Evolutionary conservation across 2,329 filamentous ascomycete genomes (phyloP).

Genomic region (Sarocladium strictum): DNA sequence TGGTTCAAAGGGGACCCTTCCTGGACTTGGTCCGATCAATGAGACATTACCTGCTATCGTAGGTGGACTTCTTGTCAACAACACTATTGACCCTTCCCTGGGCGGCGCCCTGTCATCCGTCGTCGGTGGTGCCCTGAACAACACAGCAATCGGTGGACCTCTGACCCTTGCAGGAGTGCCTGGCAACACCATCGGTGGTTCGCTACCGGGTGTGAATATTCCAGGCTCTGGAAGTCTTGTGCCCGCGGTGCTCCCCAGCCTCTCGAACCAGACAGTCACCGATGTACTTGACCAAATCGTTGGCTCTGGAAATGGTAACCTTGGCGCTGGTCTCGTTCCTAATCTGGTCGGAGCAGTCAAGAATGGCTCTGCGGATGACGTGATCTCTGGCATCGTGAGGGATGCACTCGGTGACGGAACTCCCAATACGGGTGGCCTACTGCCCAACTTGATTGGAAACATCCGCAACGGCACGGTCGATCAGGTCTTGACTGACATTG

Average conservation of each 20-base stretch:
- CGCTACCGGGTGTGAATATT: conserved; percentile 1
- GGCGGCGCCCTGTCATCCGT: not conserved
- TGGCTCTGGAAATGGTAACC: not conserved
- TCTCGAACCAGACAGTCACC: not conserved
- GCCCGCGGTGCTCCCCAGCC: not conserved
- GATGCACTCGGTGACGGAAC: conserved; percentile 7
- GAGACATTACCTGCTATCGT: conserved; percentile 4
- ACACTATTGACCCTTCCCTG: conserved; percentile 3
- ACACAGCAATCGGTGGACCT: not conserved
- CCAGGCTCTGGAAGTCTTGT: not conserved
- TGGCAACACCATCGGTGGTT: not conserved
- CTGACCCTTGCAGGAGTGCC: not conserved
- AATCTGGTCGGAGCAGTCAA: not conserved
- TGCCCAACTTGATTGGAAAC: conserved; percentile 3
- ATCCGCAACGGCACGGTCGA: conserved; percentile 3
- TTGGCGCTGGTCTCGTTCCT: conserved; percentile 1
- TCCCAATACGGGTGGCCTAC: not conserved
- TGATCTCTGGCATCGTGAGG: not conserved
- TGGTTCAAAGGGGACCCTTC: not conserved
- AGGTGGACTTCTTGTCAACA: not conserved
- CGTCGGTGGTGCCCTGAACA: conserved; percentile 1
- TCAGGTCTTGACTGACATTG: not conserved
- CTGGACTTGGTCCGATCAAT: not conserved
- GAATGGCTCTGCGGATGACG: not conserved
- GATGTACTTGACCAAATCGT: not conserved